These are phyloP conservation scores for Acorus gramineus DNA, from an alignment of 106 monocot genomes.

Conservation along the genomic window DNA sequence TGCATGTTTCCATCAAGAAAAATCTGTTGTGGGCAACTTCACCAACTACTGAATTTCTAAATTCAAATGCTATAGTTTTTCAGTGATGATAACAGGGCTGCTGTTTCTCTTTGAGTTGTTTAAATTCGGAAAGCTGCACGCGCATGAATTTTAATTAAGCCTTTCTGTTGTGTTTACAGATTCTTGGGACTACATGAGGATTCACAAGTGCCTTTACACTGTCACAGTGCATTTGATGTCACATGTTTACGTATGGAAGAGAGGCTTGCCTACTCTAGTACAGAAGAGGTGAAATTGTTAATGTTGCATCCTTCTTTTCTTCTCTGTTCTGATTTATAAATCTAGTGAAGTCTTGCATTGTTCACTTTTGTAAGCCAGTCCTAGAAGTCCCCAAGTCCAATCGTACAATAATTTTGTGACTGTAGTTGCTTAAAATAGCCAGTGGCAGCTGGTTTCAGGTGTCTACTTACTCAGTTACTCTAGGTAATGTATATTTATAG, in stretches of 20 bases:
- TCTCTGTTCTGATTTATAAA: neutral
- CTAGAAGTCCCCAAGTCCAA: too few species aligned
- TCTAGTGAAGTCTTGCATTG: too few species aligned
- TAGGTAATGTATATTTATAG: too few species aligned
- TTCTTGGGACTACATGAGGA: slow-evolving; percentile 84
- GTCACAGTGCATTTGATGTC: slow-evolving; percentile 79
- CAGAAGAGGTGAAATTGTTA: slow-evolving; percentile 56
- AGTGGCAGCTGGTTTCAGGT: too few species aligned
- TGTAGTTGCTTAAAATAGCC: too few species aligned
- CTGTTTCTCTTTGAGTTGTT: neutral
- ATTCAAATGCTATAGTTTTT: neutral
- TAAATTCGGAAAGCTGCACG: neutral
- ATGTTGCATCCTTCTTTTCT: neutral
- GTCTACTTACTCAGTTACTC: too few species aligned
- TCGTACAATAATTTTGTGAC: too few species aligned
- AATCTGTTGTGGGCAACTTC: slow-evolving; percentile 7
- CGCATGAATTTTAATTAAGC: too few species aligned
- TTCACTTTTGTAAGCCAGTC: too few species aligned
- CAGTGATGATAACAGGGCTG: neutral
- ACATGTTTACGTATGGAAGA: slow-evolving; percentile 73
- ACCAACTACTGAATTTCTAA: neutral
- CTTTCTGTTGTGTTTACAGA: slow-evolving; percentile 22
- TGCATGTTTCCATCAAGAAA: too few species aligned
- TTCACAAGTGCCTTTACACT: slow-evolving; percentile 45
- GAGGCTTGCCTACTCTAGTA: slow-evolving; percentile 48